Evolutionary conservation across 148 eudicot species (phyloP).

Genomic region (Nepenthes mirabilis): DNA sequence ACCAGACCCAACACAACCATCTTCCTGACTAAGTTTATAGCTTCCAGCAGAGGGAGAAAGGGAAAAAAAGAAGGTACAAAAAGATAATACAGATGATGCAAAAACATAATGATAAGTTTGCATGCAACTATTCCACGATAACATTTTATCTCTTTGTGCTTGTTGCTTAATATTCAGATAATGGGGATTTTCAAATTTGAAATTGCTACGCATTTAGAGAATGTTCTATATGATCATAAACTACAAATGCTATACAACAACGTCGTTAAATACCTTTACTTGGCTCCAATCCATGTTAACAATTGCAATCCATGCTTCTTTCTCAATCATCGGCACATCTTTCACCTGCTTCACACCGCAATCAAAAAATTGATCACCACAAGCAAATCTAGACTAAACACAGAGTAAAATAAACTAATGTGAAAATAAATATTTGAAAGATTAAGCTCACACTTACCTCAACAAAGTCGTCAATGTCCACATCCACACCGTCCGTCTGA

Average conservation of each 20-base stretch:
- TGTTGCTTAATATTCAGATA: too few relatives aligned
- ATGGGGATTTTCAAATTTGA: too few relatives aligned
- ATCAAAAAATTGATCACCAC: constrained; percentile 1
- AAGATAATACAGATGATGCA: too few relatives aligned
- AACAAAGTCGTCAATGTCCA: constrained; percentile 38
- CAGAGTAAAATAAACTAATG: too few relatives aligned
- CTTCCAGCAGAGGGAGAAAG: too few relatives aligned
- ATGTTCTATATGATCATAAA: background rate
- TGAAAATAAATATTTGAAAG: too few relatives aligned
- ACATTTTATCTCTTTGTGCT: too few relatives aligned
- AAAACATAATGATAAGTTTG: too few relatives aligned
- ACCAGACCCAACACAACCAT: too few relatives aligned
- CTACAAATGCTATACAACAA: background rate
- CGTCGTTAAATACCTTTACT: constrained; percentile 70
- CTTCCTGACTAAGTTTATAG: too few relatives aligned
- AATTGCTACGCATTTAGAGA: background rate
- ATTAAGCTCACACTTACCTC: constrained; percentile 24
- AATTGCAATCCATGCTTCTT: constrained; percentile 72
- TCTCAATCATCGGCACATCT: constrained; percentile 60
- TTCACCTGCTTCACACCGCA: constrained; percentile 40
- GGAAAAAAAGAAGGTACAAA: too few relatives aligned
- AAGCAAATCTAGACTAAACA: background rate
- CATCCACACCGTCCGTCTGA: constrained; percentile 21
- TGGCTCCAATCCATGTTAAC: constrained; percentile 92
- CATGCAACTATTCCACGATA: too few relatives aligned